Conservation (phyloP, 2,329 filamentous ascomycete genomes). For the Trichoderma sp. region DNA sequence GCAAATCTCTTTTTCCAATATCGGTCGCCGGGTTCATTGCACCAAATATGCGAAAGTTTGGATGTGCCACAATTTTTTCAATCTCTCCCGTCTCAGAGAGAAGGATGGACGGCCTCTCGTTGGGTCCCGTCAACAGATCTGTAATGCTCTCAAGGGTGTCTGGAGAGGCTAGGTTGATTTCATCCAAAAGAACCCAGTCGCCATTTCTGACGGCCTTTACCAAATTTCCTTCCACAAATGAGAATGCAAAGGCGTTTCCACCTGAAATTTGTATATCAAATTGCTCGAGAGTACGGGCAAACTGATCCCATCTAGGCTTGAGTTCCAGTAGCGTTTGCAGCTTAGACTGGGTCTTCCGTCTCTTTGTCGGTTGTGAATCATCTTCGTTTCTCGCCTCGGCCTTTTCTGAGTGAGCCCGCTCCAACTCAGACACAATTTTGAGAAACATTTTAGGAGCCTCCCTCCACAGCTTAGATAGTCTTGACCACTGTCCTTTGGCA, state of each 20-base stretch:
- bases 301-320: slow-evolving; percentile 73
- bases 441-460: slow-evolving; percentile 87
- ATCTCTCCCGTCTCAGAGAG: slow-evolving; percentile 93
- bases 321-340: slow-evolving; percentile 60
- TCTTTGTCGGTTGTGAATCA: slow-evolving; percentile 64
- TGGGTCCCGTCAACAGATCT: slow-evolving; percentile 75
- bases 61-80: slow-evolving; percentile 83
- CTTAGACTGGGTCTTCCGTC: slow-evolving; percentile 64
- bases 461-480: slow-evolving; percentile 80
- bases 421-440: slow-evolving; percentile 59
- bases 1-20: slow-evolving; percentile 91
- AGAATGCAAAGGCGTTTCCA: slow-evolving; percentile 81
- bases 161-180: slow-evolving; percentile 93
- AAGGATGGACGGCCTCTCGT: slow-evolving; percentile 74
- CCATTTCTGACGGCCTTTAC: slow-evolving; percentile 94
- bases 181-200: slow-evolving; percentile 94
- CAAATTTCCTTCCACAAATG: slow-evolving; percentile 93
- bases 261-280: slow-evolving; percentile 78
- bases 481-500: slow-evolving; percentile 81
- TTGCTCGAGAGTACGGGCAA: slow-evolving; percentile 69
- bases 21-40: slow-evolving; percentile 99
- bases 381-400: slow-evolving; percentile 34
- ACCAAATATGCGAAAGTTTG: slow-evolving; percentile 92
- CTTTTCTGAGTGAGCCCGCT: slow-evolving; percentile 43
- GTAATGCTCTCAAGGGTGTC: slow-evolving; percentile 94